Evolutionary conservation across 192 early-diverging fungal species (phyloP).

Genomic region (Piromyces sp.): DNA sequence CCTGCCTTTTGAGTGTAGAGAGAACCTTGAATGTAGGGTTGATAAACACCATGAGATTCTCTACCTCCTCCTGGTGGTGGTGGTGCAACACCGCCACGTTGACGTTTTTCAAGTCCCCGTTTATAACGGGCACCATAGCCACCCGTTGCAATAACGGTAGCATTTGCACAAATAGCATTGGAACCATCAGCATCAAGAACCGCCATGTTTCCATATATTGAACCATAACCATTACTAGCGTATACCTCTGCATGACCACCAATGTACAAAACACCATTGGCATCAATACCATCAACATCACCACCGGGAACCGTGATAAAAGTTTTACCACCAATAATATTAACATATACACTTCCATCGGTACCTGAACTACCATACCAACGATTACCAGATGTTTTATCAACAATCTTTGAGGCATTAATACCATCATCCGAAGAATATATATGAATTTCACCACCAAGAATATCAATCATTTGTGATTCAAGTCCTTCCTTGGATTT

Average conservation of each 20-base stretch:
- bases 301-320: not conserved
- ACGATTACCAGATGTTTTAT: too few species aligned
- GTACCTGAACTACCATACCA: not conserved
- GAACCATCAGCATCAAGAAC: not conserved
- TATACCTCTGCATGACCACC: not conserved
- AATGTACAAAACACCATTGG: not conserved
- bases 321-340: not conserved
- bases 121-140: not conserved
- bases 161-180: not conserved
- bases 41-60: too few species aligned
- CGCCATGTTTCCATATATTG: not conserved
- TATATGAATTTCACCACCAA: not conserved
- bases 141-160: not conserved
- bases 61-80: too few species aligned
- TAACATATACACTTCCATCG: not conserved
- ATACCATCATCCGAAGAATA: not conserved
- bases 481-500: not conserved
- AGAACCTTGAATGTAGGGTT: too few species aligned
- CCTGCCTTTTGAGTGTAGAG: too few species aligned
- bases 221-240: not conserved
- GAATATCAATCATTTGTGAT: not conserved
- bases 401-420: not conserved
- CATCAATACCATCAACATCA: not conserved
- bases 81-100: not conserved
- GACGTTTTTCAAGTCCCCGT: not conserved